Evolutionary conservation across 495 filamentous ascomycete species (phyloP).

Genomic region (Hypomontagnella monticulosa): DNA sequence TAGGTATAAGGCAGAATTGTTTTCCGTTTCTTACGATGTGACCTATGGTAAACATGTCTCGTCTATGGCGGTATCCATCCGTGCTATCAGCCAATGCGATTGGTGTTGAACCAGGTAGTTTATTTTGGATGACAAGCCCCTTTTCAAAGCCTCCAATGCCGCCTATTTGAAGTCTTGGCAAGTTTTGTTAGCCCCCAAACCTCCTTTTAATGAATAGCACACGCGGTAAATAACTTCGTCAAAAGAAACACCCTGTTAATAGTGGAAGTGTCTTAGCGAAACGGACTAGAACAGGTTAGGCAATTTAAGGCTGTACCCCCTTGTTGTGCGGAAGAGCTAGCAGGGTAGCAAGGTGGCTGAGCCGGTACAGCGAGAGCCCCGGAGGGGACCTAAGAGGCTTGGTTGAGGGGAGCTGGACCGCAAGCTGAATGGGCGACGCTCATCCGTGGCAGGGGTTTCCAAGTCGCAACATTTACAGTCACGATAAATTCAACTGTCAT

Average conservation of each 20-base stretch:
- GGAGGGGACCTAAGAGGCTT: conserved; percentile 2
- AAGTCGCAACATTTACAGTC: too few relatives aligned
- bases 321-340: conserved; percentile 12
- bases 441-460: too few relatives aligned
- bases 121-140: too few relatives aligned
- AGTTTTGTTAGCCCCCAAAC: background rate
- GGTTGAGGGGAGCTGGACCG: background rate
- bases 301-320: conserved; percentile 28
- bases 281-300: conserved; percentile 8
- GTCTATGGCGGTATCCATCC: too few relatives aligned
- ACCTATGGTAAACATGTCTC: too few relatives aligned
- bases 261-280: background rate
- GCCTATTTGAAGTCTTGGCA: too few relatives aligned
- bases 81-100: too few relatives aligned
- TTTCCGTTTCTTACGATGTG: too few relatives aligned
- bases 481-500: too few relatives aligned
- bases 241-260: background rate
- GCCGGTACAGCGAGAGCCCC: conserved; percentile 14
- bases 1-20: too few relatives aligned
- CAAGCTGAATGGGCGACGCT: background rate
- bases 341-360: conserved; percentile 23
- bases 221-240: background rate
- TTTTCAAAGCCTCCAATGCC: too few relatives aligned
- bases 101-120: too few relatives aligned
- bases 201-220: background rate